phyloP scores from a whole-genome alignment of 169 alveolate genomes.

The Eimeria maxima region DNA sequence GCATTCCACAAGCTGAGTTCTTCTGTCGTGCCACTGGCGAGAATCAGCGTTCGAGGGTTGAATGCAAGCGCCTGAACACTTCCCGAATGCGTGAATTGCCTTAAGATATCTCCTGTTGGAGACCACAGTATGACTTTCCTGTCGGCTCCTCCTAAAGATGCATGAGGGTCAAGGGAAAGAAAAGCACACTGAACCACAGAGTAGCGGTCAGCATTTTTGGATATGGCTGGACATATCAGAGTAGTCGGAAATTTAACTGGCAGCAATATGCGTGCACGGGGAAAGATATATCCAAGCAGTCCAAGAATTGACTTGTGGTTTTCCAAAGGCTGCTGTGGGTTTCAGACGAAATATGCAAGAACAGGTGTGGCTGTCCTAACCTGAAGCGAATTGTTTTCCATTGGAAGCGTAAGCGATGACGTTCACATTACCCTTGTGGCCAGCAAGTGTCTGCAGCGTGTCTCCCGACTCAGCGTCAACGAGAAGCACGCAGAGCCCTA shows the following conservation, averaged over 20 bases:
- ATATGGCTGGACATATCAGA: too few relatives aligned
- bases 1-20: slow-evolving; percentile 93
- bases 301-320: not conserved
- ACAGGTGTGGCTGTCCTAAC: slow-evolving; percentile 85
- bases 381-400: slow-evolving; percentile 94
- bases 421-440: slow-evolving; percentile 90
- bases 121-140: slow-evolving; percentile 89
- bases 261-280: not conserved
- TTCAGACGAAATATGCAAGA: not conserved
- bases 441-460: slow-evolving; percentile 82
- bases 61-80: slow-evolving; percentile 90
- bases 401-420: slow-evolving; percentile 93
- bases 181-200: not conserved
- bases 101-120: slow-evolving; percentile 88
- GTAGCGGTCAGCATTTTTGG: too few relatives aligned
- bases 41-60: slow-evolving; percentile 90
- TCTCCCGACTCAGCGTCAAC: slow-evolving; percentile 85
- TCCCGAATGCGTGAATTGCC: slow-evolving; percentile 88
- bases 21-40: slow-evolving; percentile 88
- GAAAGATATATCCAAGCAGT: not conserved
- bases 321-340: not conserved
- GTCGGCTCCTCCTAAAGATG: slow-evolving; percentile 88
- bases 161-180: not conserved
- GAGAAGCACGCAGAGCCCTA: slow-evolving; percentile 85
- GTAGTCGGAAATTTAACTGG: not conserved